Evolutionary conservation across 176 grass and related monocot species (phyloP), one percentile per base, ranked within the genome.

Genomic region (Oryza meyeriana): DNA sequence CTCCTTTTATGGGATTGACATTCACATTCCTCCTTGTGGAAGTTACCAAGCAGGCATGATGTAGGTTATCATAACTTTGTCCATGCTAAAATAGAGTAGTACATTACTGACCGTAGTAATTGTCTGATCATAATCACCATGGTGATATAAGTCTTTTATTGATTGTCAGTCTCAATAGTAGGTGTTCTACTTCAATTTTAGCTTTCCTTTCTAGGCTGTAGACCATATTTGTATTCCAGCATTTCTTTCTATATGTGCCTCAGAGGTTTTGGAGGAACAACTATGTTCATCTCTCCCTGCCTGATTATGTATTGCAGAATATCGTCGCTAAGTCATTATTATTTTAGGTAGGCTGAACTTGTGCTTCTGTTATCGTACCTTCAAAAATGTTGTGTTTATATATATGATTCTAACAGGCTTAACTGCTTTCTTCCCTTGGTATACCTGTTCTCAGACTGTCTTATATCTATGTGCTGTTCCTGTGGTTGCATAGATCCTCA

Each of bases 221-320:
- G n/a, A 22, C 35, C 16, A 8, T 40, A 10, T 38, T 28, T 12
- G 63, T 13, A 32, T 50, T 29, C 47, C 20, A 29, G 55, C 42
- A 29, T 39, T 4, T 35, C 12, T 17, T n/a, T 48, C 25, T 50
- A 58, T 57, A 69, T 68, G 12, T 38, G n/a, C 50, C 33, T 81
- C 9, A 34, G 16, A 26, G 44, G 34, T 40, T 61, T 59, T 71
- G 2, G 30, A 31, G 33, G 35, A 42, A 61, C 26, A 18, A 5
- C 42, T 47, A 41, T 41, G 26, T 64, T 82, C 36, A 20, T 72
- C 36, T 72, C 64, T 73, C 2, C 38, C 5, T 45, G 17, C 55
- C 27, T 82, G 27, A 72, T 44, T 44, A 73, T 73, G 13, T 82
- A 45, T 50, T 26, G 20, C 61, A 72, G 18, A 63, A 82, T 57